These are phyloP conservation scores for Trifolium pratense DNA, from an alignment of 306 rosid species.

Conservation along the genomic window DNA sequence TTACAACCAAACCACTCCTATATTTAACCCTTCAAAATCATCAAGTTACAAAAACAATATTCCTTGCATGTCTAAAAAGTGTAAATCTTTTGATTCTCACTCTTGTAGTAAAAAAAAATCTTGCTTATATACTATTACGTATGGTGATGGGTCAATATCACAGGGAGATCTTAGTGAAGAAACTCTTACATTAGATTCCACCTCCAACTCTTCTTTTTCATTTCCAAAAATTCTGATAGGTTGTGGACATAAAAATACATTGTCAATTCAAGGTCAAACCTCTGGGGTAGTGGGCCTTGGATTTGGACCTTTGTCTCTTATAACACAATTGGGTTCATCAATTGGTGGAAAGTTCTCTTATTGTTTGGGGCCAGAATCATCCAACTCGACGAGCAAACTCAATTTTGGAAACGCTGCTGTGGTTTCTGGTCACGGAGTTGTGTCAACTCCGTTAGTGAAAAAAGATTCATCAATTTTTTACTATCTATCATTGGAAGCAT, in stretches of 20 bases:
- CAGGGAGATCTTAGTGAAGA: slow-evolving; percentile 49
- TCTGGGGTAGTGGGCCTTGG: slow-evolving; percentile 70
- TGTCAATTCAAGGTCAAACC: neutral
- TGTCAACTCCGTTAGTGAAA: too few relatives aligned
- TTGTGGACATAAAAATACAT: slow-evolving; percentile 42
- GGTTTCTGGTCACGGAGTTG: too few relatives aligned
- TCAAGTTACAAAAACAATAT: slow-evolving; percentile 26
- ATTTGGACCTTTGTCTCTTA: slow-evolving; percentile 45
- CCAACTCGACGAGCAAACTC: neutral
- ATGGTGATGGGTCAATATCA: slow-evolving; percentile 47
- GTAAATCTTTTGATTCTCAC: accelerated
- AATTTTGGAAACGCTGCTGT: slow-evolving; percentile 32
- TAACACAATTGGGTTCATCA: slow-evolving; percentile 45
- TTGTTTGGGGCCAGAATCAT: slow-evolving; percentile 46
- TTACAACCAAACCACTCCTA: slow-evolving; percentile 46
- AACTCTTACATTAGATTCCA: slow-evolving; percentile 51
- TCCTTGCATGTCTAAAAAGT: neutral
- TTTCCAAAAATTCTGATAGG: slow-evolving; percentile 50
- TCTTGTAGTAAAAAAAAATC: neutral
- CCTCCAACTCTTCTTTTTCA: slow-evolving; percentile 17
- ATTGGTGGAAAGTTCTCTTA: slow-evolving; percentile 54
- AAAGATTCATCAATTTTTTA: too few relatives aligned
- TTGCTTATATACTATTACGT: slow-evolving; percentile 27
- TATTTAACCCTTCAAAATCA: slow-evolving; percentile 53
- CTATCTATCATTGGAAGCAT: neutral